Percentiles rank a stretch among this genome's conserved stretches.
Conservation (phyloP, 2,329 filamentous ascomycete genomes). For the Colletotrichum sidae region DNA sequence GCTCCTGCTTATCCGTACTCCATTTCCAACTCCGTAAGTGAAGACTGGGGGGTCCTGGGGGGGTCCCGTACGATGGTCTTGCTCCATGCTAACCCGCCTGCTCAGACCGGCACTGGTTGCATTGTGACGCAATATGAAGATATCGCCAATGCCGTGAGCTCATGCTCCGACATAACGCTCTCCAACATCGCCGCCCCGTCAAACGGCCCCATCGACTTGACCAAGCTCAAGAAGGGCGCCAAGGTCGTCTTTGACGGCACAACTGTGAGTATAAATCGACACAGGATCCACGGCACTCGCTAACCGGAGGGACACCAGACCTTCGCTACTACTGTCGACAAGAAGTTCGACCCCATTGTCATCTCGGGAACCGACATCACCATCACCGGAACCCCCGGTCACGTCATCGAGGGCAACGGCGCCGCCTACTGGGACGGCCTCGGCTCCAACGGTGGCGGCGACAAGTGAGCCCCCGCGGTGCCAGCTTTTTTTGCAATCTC, state of each 20-base stretch:
- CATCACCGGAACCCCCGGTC: constrained; percentile 26
- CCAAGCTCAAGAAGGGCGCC: constrained; percentile 19
- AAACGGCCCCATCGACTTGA: constrained; percentile 26
- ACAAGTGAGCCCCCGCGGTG: constrained; percentile 16
- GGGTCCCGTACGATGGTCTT: not conserved
- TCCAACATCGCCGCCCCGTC: constrained; percentile 29
- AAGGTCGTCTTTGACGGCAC: constrained; percentile 31
- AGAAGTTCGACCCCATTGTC: constrained; percentile 28
- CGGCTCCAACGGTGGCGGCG: constrained; percentile 32
- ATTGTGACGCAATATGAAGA: constrained; percentile 18
- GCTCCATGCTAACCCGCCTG: constrained; percentile 10
- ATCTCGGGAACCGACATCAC: constrained; percentile 31
- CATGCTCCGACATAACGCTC: constrained; percentile 31
- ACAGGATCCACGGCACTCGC: not conserved
- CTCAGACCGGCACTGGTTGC: constrained; percentile 19
- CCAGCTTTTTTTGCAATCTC: not conserved
- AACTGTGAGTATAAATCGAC: not conserved
- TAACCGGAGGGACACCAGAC: constrained; percentile 13
- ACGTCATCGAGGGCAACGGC: constrained; percentile 35
- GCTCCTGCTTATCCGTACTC: no score
- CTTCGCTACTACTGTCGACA: constrained; percentile 20
- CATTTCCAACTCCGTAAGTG: constrained; percentile 15
- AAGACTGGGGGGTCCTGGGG: not conserved
- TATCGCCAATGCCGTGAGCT: constrained; percentile 27
- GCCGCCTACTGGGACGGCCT: constrained; percentile 33